These are phyloP conservation scores for Mycena vitilis DNA, from an alignment of 768 basidiomycete genomes.

Conservation along the genomic window DNA sequence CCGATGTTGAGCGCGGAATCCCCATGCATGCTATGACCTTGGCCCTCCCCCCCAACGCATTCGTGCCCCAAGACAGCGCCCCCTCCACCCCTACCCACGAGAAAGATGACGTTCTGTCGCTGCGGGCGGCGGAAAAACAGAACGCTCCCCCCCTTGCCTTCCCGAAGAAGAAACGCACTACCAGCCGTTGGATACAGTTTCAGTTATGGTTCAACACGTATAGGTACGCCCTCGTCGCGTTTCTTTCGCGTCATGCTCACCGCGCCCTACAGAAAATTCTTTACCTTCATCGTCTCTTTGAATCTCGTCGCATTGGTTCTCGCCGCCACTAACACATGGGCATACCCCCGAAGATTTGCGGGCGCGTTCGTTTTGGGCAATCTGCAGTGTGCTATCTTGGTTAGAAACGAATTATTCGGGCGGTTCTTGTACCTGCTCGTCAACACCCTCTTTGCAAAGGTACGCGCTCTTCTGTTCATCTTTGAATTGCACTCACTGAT, in stretches of 20 bases:
- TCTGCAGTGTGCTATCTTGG: slow-evolving; percentile 75
- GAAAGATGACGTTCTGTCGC: background rate
- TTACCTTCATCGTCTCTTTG: slow-evolving; percentile 66
- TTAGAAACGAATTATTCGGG: slow-evolving; percentile 87
- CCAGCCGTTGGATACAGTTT: slow-evolving; percentile 67
- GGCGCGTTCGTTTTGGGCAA: slow-evolving; percentile 84
- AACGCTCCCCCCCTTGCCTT: background rate
- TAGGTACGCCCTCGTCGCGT: slow-evolving; percentile 53
- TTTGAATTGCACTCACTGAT: background rate
- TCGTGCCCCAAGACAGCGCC: background rate
- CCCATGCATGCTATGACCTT: background rate
- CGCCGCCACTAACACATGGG: slow-evolving; percentile 72
- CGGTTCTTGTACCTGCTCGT: slow-evolving; percentile 76
- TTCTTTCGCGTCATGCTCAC: slow-evolving; percentile 2
- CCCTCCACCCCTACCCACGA: background rate
- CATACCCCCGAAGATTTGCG: slow-evolving; percentile 74
- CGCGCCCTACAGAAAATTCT: slow-evolving; percentile 69
- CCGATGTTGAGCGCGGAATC: background rate
- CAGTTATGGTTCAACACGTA: slow-evolving; percentile 86
- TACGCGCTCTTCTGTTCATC: slow-evolving; percentile 35
- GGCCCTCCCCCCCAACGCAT: background rate
- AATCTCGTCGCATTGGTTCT: slow-evolving; percentile 72
- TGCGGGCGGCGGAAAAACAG: background rate
- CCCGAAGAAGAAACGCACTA: slow-evolving; percentile 51
- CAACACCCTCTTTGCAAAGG: slow-evolving; percentile 84